Evolutionary conservation across 106 monocot genomes (phyloP).

Genomic region (Xerophyta viscosa): DNA sequence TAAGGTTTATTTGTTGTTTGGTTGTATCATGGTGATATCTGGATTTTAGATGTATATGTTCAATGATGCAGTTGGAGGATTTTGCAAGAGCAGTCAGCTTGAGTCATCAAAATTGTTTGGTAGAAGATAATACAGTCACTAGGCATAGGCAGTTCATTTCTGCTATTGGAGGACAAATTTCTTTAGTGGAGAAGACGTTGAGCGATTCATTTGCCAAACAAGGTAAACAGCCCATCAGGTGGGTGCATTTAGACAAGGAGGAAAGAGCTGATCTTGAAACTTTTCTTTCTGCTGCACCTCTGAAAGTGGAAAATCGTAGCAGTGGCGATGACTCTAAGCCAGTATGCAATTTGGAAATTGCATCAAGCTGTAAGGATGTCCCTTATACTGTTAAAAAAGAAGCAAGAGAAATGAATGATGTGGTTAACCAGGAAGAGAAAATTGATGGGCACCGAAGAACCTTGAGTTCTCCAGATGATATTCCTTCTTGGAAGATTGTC

Average conservation of each 20-base stretch:
- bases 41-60: no score
- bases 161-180: conserved; percentile 34
- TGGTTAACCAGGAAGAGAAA: conserved; percentile 4
- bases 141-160: conserved; percentile 42
- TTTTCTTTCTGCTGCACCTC: conserved; percentile 32
- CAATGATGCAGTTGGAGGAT: conserved; percentile 66
- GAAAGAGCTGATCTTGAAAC: conserved; percentile 45
- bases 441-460: conserved; percentile 14
- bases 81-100: conserved; percentile 52
- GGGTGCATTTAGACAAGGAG: conserved; percentile 45
- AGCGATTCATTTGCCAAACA: conserved; percentile 21
- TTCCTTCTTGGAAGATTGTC: conserved; percentile 42
- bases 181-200: conserved; percentile 21
- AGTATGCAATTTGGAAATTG: no score
- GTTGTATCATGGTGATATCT: no score
- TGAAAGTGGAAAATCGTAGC: no score
- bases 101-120: conserved; percentile 27
- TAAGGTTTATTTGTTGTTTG: no score
- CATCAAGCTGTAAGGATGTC: conserved; percentile 7
- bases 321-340: no score
- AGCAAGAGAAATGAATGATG: conserved; percentile 7
- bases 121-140: conserved; percentile 21
- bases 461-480: conserved; percentile 24
- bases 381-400: neutral
- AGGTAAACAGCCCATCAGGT: conserved; percentile 24